Conservation (phyloP, 1,139 yeast species). For the Arxiozyma heterogenica region DNA sequence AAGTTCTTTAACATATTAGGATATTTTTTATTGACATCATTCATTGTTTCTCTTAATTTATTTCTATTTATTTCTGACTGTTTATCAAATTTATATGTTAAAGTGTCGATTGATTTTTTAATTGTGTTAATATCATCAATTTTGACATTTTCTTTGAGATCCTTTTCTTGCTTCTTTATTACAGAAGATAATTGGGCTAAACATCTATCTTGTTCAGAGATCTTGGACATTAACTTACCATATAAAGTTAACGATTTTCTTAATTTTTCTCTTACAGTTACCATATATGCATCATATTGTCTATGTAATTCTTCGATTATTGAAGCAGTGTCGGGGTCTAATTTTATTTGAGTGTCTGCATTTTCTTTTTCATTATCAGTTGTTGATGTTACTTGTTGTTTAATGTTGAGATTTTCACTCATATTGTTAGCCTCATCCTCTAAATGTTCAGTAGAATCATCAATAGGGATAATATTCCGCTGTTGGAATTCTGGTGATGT, state of each 20-base stretch:
- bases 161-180: background rate
- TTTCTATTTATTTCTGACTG: background rate
- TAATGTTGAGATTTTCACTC: background rate
- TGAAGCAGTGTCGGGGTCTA: constrained; percentile 10
- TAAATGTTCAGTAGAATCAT: background rate
- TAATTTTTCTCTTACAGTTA: constrained; percentile 19
- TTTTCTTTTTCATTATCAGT: background rate
- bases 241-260: constrained; percentile 17
- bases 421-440: background rate
- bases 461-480: constrained; percentile 1
- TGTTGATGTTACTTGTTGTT: background rate
- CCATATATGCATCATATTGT: constrained; percentile 25
- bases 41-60: background rate
- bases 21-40: background rate
- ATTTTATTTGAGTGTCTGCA: background rate
- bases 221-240: constrained; percentile 13
- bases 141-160: background rate
- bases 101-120: background rate
- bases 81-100: background rate
- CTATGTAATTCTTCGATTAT: constrained; percentile 25
- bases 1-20: background rate
- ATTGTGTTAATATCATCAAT: background rate
- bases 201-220: constrained; percentile 17
- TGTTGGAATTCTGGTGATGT: background rate
- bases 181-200: constrained; percentile 11